Base-by-base conservation (phyloP, 2,329 filamentous ascomycete species). In the Fusarium palustre region DNA sequence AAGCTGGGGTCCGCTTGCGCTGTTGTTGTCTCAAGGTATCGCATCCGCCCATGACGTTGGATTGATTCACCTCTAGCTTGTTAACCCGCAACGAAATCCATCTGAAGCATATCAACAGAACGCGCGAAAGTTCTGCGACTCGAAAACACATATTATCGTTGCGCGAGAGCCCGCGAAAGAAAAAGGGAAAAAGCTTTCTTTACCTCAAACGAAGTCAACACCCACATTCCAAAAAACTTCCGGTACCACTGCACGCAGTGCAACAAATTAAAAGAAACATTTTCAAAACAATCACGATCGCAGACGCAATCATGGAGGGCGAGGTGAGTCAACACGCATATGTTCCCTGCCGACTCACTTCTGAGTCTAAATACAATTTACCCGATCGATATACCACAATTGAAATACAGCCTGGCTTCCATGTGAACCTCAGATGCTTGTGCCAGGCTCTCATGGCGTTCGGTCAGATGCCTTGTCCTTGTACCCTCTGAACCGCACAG, bases 271-370 rank as follows among this genome's bases (percentile, higher is more conserved):
- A 38, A 55, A 69, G 52, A 64, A 62, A 43, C 43, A 64, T 53
- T 48, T 42, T 57, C 53, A 47, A 24, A 65, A 54, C 52, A 61
- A n/a, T 38, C 48, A 39, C 33, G 28, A 28, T 16, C n/a, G 7
- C 48, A 39, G 34, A 39, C 48, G 33, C 33, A 50, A 69, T 43
- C 70, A 75, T 74, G 72, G 72, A 74, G 39, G 70, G 69, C 64
- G 64, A 74, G 60, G 72, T 74, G 63, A 74, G 72, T 74, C 45
- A 41, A 34, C 24, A 24, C 53, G 33, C 8, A 34, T 48, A 39
- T 25, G n/a, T 38, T 43, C 45, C 15, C n/a, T 48, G 16, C 13
- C 41, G 15, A 25, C 31, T 39, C 41, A 45, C 34, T 36, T 38
- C 22, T 25, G 15, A 53, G 33, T 39, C 48, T 39, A 61, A 34